These are phyloP conservation scores for Pseudopyricularia javanii DNA, from an alignment of 2,329 filamentous ascomycete species.

Conservation along the genomic window DNA sequence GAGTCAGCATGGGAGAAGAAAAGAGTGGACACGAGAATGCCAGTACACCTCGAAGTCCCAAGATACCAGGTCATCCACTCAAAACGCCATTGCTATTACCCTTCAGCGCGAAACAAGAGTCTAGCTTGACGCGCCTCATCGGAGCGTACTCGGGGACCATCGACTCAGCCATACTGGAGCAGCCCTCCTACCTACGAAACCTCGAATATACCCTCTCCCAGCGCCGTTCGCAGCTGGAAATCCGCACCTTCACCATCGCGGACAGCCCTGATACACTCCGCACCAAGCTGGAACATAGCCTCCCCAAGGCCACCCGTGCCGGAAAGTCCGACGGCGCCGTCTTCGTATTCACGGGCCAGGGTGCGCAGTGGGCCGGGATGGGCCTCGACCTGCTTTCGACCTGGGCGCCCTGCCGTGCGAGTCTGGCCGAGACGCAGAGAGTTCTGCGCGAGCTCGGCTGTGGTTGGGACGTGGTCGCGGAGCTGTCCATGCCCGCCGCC, in stretches of 20 bases:
- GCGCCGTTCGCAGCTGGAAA: neutral
- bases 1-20: neutral
- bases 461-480: constrained; percentile 26
- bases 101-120: neutral
- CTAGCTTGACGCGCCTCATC: neutral
- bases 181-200: neutral
- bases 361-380: constrained; percentile 16
- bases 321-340: constrained; percentile 1
- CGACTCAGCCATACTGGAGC: neutral
- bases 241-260: neutral
- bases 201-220: neutral
- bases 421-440: constrained; percentile 4
- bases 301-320: neutral
- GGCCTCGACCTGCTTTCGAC: constrained; percentile 13
- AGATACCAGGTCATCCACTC: neutral
- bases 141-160: neutral
- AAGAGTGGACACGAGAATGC: neutral
- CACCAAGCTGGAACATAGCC: neutral
- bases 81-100: neutral
- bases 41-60: neutral
- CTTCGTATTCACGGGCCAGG: constrained; percentile 18
- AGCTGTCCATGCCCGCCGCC: constrained; percentile 17
- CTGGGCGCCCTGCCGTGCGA: constrained; percentile 8
- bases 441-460: constrained; percentile 19
- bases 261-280: neutral